These are phyloP conservation scores for Auriscalpium orientale DNA, from an alignment of 768 basidiomycete species.

Conservation along the genomic window DNA sequence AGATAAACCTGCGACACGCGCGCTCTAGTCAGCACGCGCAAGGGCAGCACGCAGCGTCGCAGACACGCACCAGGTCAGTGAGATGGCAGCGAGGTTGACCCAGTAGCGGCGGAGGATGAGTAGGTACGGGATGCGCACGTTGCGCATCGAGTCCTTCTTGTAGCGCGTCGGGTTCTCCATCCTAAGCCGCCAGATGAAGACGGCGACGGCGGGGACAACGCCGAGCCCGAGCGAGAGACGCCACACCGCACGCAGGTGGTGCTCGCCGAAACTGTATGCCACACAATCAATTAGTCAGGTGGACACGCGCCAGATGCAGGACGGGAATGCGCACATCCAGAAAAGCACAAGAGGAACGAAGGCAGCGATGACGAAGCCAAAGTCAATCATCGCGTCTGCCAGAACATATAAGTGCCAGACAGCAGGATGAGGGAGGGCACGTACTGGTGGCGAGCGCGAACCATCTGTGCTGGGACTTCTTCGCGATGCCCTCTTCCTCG, in stretches of 20 bases:
- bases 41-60: neutral
- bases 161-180: conserved; percentile 77
- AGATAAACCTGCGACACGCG: conserved; percentile 77
- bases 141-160: conserved; percentile 74
- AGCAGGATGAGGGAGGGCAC: conserved; percentile 14
- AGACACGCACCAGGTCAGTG: conserved; percentile 55
- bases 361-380: conserved; percentile 70
- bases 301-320: neutral
- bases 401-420: neutral
- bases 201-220: conserved; percentile 66
- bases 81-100: conserved; percentile 63
- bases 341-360: conserved; percentile 81
- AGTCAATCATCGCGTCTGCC: conserved; percentile 77
- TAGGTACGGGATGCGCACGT: conserved; percentile 63
- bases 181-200: conserved; percentile 81
- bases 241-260: conserved; percentile 85
- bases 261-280: conserved; percentile 51
- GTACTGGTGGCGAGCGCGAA: conserved; percentile 85
- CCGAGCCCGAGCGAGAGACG: conserved; percentile 81
- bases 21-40: neutral
- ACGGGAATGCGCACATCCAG: conserved; percentile 64
- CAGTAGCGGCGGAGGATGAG: conserved; percentile 80
- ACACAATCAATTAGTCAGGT: neutral
- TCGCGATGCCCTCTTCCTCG: conserved; percentile 71
- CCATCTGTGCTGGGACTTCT: conserved; percentile 79